These are phyloP conservation scores for Purshia tridentata DNA, from an alignment of 306 rosid species.

Conservation along the genomic window DNA sequence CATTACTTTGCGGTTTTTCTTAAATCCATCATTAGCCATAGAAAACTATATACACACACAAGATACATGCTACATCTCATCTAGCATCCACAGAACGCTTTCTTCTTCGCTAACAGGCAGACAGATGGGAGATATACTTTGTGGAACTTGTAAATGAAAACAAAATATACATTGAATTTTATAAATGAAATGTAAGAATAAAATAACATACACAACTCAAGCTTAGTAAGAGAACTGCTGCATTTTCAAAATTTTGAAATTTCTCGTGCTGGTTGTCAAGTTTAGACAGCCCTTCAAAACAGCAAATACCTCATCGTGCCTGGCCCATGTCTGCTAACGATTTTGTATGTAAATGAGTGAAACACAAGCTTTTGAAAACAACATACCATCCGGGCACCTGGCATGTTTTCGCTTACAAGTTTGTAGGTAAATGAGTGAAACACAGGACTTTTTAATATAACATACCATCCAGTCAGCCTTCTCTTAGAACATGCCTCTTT, in stretches of 20 bases:
- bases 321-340: not conserved
- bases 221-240: not conserved
- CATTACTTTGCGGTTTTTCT: too few species aligned
- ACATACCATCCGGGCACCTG: not conserved
- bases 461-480: not conserved
- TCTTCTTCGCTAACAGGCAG: not conserved
- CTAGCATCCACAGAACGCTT: not conserved
- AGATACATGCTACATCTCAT: not conserved
- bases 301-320: not conserved
- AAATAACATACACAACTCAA: not conserved
- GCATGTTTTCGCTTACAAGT: not conserved
- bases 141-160: not conserved
- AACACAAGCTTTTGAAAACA: not conserved
- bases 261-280: not conserved
- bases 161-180: not conserved
- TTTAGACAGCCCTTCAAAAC: not conserved
- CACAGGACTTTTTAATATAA: not conserved
- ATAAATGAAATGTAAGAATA: too few species aligned
- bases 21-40: too few species aligned
- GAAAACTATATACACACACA: not conserved
- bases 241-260: not conserved
- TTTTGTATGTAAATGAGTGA: not conserved
- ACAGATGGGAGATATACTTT: not conserved
- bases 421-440: not conserved
- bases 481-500: not conserved